These are phyloP conservation scores for Mrakia hoshinonis DNA, from an alignment of 768 basidiomycete species.

Conservation along the genomic window DNA sequence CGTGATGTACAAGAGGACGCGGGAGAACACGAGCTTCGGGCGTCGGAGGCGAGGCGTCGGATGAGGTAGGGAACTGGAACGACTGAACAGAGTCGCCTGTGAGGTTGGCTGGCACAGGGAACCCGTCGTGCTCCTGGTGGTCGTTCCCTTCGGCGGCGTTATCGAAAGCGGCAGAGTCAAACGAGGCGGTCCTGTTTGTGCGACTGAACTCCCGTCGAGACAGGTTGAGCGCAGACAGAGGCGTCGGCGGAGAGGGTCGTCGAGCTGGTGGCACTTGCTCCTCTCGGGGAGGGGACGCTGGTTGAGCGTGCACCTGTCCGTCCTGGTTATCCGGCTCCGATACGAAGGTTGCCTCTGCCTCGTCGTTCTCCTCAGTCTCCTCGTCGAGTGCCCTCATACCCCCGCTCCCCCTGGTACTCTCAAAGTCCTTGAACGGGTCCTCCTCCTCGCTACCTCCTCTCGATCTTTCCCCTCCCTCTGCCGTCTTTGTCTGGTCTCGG, in stretches of 20 bases:
- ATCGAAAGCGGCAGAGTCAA: conserved; percentile 13
- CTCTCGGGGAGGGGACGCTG: background rate
- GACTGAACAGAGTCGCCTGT: conserved; percentile 19
- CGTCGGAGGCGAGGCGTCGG: background rate
- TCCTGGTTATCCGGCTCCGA: background rate
- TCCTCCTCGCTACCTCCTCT: conserved; percentile 28
- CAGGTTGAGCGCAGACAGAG: background rate
- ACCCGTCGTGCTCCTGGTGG: background rate
- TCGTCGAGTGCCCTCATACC: conserved; percentile 4
- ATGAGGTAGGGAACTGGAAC: conserved; percentile 29
- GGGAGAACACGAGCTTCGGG: background rate
- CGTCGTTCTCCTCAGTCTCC: background rate
- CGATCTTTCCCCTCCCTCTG: conserved; percentile 30
- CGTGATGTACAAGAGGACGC: conserved; percentile 10
- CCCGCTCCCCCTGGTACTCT: conserved; percentile 15
- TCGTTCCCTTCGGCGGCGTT: background rate
- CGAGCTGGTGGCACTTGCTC: background rate
- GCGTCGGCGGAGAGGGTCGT: background rate
- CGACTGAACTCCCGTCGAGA: conserved; percentile 11
- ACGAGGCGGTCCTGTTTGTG: conserved; percentile 9
- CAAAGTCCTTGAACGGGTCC: conserved; percentile 81
- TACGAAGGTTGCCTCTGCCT: background rate
- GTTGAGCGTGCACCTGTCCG: too few species aligned
- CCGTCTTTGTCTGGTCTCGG: conserved; percentile 37
- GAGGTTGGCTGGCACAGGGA: background rate